A percentile compares a stretch with the other conserved stretches of the same genome.
Conservation (phyloP, 768 basidiomycete genomes). For the Pleurotus sapidus region DNA sequence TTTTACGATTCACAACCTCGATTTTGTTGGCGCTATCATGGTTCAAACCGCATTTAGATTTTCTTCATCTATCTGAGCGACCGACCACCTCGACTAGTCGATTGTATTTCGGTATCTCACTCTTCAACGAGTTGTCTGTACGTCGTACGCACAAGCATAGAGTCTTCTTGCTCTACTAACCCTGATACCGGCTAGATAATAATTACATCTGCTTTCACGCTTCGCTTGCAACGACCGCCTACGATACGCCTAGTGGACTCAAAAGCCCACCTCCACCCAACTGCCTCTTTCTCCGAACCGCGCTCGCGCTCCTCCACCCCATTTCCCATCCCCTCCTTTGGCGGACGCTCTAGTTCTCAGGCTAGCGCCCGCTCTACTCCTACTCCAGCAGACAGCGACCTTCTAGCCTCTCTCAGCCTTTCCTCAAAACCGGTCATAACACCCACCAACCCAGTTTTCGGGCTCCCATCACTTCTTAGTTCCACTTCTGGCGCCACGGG, state of each 20-base stretch:
- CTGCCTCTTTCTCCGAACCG: slow-evolving; percentile 34
- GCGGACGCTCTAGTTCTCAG: slow-evolving; percentile 8
- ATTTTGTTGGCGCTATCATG: slow-evolving; percentile 39
- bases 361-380: slow-evolving; percentile 14
- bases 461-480: slow-evolving; percentile 55
- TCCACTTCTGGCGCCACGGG: slow-evolving; percentile 19
- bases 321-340: neutral
- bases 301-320: slow-evolving; percentile 16
- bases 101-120: slow-evolving; percentile 44
- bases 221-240: slow-evolving; percentile 69
- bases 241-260: slow-evolving; percentile 68
- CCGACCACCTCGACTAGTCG: slow-evolving; percentile 32
- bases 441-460: slow-evolving; percentile 57
- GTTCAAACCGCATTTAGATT: slow-evolving; percentile 37
- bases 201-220: slow-evolving; percentile 45
- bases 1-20: slow-evolving; percentile 50
- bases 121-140: slow-evolving; percentile 57
- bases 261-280: slow-evolving; percentile 39
- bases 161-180: neutral
- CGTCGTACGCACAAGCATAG: slow-evolving; percentile 17
- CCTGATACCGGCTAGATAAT: slow-evolving; percentile 38
- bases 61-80: slow-evolving; percentile 30
- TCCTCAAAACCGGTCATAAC: slow-evolving; percentile 60
- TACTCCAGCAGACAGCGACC: slow-evolving; percentile 45
- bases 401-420: slow-evolving; percentile 59